These are phyloP conservation scores for Physaria fendleri DNA, from an alignment of 345 rosid species.

Conservation along the genomic window DNA sequence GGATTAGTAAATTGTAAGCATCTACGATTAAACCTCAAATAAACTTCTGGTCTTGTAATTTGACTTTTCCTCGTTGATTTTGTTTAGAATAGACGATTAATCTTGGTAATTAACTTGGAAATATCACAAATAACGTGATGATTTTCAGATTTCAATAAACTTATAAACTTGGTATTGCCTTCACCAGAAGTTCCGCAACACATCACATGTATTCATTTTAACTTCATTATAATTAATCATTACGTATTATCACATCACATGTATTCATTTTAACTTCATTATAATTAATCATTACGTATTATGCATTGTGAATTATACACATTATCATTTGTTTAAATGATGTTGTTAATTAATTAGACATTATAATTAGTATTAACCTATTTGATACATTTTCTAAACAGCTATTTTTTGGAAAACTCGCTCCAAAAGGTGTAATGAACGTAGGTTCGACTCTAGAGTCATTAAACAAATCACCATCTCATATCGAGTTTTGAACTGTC, in stretches of 20 bases:
- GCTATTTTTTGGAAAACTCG: background rate
- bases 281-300: conserved; percentile 3
- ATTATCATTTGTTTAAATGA: background rate
- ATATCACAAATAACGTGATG: conserved; percentile 10
- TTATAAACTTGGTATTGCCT: background rate
- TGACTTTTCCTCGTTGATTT: background rate
- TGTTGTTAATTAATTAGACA: background rate
- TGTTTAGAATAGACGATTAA: background rate
- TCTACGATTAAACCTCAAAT: too few relatives aligned
- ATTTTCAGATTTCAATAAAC: conserved; percentile 9
- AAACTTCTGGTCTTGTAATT: too few relatives aligned
- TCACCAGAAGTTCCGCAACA: conserved; percentile 12
- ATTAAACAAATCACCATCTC: conserved; percentile 3
- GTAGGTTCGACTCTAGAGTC: conserved; percentile 17
- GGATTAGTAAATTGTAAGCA: too few relatives aligned
- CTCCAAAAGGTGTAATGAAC: conserved; percentile 6
- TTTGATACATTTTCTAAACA: background rate
- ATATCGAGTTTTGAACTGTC: conserved; percentile 9
- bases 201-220: conserved; percentile 19
- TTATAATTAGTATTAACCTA: background rate
- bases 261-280: conserved; percentile 8
- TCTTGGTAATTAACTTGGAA: conserved; percentile 5
- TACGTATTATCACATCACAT: conserved; percentile 23
- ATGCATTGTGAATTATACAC: conserved; percentile 2
- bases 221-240: conserved; percentile 11